Evolutionary conservation across 2,329 filamentous ascomycete species (phyloP), one percentile per base, ranked within the genome.

Genomic region (Penicillium hesseltinei): DNA sequence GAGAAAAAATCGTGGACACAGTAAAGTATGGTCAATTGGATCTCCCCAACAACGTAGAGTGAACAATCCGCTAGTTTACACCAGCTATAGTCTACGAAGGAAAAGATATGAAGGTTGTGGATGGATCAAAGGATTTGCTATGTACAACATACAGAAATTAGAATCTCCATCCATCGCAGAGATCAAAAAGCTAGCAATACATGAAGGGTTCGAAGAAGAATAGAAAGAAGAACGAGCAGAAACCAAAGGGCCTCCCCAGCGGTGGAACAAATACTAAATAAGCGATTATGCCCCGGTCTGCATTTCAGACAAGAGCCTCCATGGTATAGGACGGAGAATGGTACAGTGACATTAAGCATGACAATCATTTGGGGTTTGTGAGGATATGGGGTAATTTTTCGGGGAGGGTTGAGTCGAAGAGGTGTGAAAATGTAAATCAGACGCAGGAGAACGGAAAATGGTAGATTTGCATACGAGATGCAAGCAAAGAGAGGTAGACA

Each of bases 131-230:
- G 15, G 13, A 42, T 45, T 62, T 31, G 61, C 54, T 66, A 66
- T 66, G 52, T 66, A 66, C 64, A 66, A 66, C 63, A 66, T 63
- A 52, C 55, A 61, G 51, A 45, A 51, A 56, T 52, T 61, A 44
- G 13, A 53, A 27, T 39, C 46, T 53, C 49, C 58, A 51, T 62
- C 54, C 57, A 51, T 61, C 48, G 21, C 56, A 43, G 40, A 31
- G 40, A 58, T 50, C 39, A 53, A 53, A 27, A 62, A 63, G 53
- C 52, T 66, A 66, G 42, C 62, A 66, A 66, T 66, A 66, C 64
- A 67, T 27, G 62, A 59, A 62, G 59, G 56, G 51, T 44, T 57
- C 31, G 50, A 56, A 60, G 38, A 58, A 33, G 36, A 46, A 52
- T 36, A 35, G 19, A 45, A 43, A 47, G n/a, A 21, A 51, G 40